These are phyloP conservation scores for Camellia japonica DNA, from an alignment of 148 eudicot species.

Conservation along the genomic window DNA sequence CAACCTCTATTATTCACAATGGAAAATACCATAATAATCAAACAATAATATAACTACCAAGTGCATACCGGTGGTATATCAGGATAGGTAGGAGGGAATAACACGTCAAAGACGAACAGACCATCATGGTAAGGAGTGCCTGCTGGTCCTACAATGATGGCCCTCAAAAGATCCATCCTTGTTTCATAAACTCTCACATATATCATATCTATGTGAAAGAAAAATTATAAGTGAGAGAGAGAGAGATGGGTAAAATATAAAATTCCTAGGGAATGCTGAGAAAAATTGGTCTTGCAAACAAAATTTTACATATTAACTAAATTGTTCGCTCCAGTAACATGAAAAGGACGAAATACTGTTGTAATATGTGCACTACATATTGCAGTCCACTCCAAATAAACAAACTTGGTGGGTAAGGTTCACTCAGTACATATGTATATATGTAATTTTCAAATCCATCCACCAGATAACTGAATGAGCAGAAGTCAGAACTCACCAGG, in stretches of 20 bases:
- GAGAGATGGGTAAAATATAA: background rate
- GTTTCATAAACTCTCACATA: conserved; percentile 68
- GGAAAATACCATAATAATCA: background rate
- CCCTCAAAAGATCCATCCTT: conserved; percentile 78
- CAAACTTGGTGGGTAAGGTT: background rate
- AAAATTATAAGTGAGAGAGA: conserved; percentile 5
- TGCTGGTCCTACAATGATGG: conserved; percentile 65
- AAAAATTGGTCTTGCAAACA: background rate
- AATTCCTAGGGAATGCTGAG: background rate
- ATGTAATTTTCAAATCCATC: background rate
- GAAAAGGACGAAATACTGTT: background rate
- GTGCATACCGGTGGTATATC: conserved; percentile 59
- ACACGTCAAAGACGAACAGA: conserved; percentile 66
- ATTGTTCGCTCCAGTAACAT: background rate
- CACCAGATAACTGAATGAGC: conserved; percentile 4
- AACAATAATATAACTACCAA: background rate
- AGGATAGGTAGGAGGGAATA: conserved; percentile 70
- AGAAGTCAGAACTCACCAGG: conserved; percentile 50
- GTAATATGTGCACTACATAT: background rate
- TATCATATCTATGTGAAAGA: conserved; percentile 45
- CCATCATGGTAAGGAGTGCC: conserved; percentile 95
- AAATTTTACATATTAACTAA: background rate
- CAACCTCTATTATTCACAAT: background rate
- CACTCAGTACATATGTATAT: background rate
- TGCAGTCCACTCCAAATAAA: background rate